Conservation (phyloP, 139 green algal genomes). For the Zygnema cylindricum region DNA sequence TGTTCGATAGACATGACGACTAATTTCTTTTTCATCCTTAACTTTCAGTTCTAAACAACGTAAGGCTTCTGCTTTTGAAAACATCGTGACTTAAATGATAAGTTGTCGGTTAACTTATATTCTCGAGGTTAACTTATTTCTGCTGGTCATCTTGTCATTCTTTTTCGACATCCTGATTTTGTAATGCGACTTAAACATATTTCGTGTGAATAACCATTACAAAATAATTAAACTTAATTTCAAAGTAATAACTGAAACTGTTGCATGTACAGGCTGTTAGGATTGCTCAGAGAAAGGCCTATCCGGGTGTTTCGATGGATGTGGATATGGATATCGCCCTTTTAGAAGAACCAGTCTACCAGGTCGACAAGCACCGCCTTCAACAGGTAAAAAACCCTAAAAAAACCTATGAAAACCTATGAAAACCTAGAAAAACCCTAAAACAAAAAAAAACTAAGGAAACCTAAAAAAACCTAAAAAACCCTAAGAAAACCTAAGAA, state of each 20-base stretch:
- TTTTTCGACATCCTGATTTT: not conserved
- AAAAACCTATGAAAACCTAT: too few species aligned
- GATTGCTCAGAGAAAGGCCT: not conserved
- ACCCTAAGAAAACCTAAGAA: too few species aligned
- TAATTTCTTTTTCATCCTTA: too few species aligned
- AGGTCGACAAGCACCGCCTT: slow-evolving; percentile 39
- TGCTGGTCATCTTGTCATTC: not conserved
- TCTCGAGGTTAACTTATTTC: too few species aligned
- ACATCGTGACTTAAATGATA: too few species aligned
- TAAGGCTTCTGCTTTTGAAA: too few species aligned
- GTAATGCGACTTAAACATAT: not conserved
- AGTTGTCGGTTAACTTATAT: too few species aligned
- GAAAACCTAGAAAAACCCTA: too few species aligned
- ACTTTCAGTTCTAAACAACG: too few species aligned
- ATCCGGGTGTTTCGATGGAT: slow-evolving; percentile 4
- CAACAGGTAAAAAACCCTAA: slow-evolving; percentile 27
- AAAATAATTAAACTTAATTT: not conserved
- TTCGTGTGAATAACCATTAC: not conserved
- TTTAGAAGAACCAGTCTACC: not conserved
- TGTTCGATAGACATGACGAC: too few species aligned
- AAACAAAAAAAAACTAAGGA: too few species aligned
- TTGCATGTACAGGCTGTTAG: not conserved
- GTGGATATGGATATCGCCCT: slow-evolving; percentile 17
- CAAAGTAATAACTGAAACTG: not conserved
- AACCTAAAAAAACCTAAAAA: too few species aligned